phyloP scores from a whole-genome alignment of 139 green algal species.

The Chlamydomonas sp. region DNA sequence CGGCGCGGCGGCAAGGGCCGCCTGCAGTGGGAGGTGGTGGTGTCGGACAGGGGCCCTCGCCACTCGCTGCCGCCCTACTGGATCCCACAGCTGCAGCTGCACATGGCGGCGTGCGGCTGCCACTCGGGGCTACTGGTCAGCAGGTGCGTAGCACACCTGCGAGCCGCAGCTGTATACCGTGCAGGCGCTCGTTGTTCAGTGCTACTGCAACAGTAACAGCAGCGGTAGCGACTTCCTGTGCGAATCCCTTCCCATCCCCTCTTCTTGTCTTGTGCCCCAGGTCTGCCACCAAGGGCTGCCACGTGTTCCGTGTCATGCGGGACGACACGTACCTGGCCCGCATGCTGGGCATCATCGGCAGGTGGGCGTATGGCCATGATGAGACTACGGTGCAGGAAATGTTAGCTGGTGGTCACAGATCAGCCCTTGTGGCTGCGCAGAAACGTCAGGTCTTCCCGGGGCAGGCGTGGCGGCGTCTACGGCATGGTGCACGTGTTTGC shows the following conservation, averaged over 20 bases:
- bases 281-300: slow-evolving; percentile 23
- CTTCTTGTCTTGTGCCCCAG: neutral
- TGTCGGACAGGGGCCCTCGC: slow-evolving; percentile 20
- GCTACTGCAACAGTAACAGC: neutral
- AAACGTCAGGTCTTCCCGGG: neutral
- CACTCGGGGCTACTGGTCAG: slow-evolving; percentile 66
- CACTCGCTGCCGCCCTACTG: slow-evolving; percentile 45
- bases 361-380: neutral
- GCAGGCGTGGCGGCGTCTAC: neutral
- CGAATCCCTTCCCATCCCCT: neutral
- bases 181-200: neutral
- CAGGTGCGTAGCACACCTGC: slow-evolving; percentile 60
- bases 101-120: slow-evolving; percentile 70
- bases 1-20: slow-evolving; percentile 33
- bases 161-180: neutral
- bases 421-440: neutral
- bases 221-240: neutral
- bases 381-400: neutral
- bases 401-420: neutral
- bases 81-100: slow-evolving; percentile 85
- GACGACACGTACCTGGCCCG: slow-evolving; percentile 28
- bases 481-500: neutral
- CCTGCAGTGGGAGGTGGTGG: neutral
- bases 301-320: slow-evolving; percentile 16
- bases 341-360: slow-evolving; percentile 7